Percentiles rank a stretch among this genome's conserved stretches.
Evolutionary conservation across 768 basidiomycete genomes (phyloP).

Genomic region (Amanita exitialis): DNA sequence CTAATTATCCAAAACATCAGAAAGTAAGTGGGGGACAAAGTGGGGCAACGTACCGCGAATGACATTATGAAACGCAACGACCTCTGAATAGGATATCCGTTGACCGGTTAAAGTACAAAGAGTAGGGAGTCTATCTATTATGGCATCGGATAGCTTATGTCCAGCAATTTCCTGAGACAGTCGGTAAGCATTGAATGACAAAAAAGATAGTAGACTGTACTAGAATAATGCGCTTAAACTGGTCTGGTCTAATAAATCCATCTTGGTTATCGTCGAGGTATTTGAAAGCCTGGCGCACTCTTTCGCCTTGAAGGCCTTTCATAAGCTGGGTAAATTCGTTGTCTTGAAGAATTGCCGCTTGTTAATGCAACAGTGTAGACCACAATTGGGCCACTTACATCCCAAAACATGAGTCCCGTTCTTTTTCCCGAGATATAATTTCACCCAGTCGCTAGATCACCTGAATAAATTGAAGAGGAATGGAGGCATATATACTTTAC

Average conservation of each 20-base stretch:
- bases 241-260: slow-evolving; percentile 87
- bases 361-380: slow-evolving; percentile 1
- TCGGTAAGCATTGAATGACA: slow-evolving; percentile 1
- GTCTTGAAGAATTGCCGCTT: slow-evolving; percentile 33
- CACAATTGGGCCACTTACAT: slow-evolving; percentile 47
- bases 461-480: neutral
- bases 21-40: neutral
- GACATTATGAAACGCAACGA: slow-evolving; percentile 95
- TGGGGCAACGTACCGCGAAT: slow-evolving; percentile 53
- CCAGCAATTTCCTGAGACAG: slow-evolving; percentile 78
- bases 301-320: slow-evolving; percentile 97
- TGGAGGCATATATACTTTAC: slow-evolving; percentile 11
- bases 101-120: slow-evolving; percentile 83
- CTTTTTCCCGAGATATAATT: slow-evolving; percentile 89
- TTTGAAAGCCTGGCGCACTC: slow-evolving; percentile 92
- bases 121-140: slow-evolving; percentile 88
- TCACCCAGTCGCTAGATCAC: slow-evolving; percentile 77
- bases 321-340: slow-evolving; percentile 97
- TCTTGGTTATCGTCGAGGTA: slow-evolving; percentile 84
- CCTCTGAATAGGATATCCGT: slow-evolving; percentile 92
- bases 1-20: slow-evolving; percentile 23
- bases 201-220: slow-evolving; percentile 31
- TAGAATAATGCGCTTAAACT: slow-evolving; percentile 93
- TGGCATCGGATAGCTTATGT: slow-evolving; percentile 92
- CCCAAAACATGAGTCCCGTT: slow-evolving; percentile 86